phyloP scores from a whole-genome alignment of 352 stramenopile species.

The Globisporangium rhizosaccharum region DNA sequence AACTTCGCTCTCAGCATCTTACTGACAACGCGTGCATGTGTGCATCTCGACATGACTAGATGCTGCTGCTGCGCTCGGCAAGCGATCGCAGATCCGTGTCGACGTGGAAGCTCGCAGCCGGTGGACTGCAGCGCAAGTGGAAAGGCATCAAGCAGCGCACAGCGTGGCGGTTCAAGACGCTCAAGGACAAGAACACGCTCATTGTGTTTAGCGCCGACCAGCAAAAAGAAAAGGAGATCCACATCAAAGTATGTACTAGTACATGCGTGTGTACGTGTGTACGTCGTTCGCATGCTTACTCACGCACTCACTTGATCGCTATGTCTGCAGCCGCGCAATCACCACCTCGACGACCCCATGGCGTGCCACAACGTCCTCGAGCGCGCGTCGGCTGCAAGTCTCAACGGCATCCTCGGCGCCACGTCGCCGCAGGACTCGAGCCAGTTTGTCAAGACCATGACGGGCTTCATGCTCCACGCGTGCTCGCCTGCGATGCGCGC shows the following conservation, averaged over 20 bases:
- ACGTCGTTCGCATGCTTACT: neutral
- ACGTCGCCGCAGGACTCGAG: constrained; percentile 71
- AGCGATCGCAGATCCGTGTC: constrained; percentile 30
- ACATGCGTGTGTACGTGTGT: neutral
- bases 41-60: neutral
- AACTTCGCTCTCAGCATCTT: neutral
- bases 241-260: constrained; percentile 20
- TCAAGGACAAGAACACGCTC: constrained; percentile 67
- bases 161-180: constrained; percentile 71
- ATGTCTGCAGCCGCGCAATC: constrained; percentile 30
- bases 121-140: constrained; percentile 76
- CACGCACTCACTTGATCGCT: neutral
- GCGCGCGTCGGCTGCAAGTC: constrained; percentile 42
- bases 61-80: neutral
- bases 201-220: constrained; percentile 73
- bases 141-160: constrained; percentile 79
- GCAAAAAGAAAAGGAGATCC: constrained; percentile 69
- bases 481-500: constrained; percentile 50
- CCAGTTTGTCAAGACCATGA: constrained; percentile 79
- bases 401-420: constrained; percentile 75
- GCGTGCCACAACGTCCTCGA: constrained; percentile 75
- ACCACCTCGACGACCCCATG: constrained; percentile 48
- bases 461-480: constrained; percentile 79
- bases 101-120: constrained; percentile 73
- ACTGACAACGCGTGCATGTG: neutral